Conservation (phyloP, 2,329 filamentous ascomycete species). For the Pseudogymnoascus sp. region DNA sequence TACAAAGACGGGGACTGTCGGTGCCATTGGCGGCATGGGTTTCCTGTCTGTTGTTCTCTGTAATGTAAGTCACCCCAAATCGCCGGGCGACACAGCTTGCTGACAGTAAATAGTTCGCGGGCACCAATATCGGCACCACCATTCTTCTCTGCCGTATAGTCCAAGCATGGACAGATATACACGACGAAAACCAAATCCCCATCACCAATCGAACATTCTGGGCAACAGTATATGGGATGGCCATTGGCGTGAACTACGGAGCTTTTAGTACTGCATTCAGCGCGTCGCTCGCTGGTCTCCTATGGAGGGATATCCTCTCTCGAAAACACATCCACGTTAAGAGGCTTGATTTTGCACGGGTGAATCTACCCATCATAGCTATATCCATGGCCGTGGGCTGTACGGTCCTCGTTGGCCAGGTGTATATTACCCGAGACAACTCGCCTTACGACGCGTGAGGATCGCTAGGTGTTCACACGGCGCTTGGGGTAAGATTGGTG, state of each 20-base stretch:
- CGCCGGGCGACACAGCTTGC: neutral
- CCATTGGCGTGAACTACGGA: conserved; percentile 66
- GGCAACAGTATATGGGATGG: conserved; percentile 69
- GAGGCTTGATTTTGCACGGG: conserved; percentile 56
- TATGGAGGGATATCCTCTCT: conserved; percentile 64
- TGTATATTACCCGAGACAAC: conserved; percentile 48
- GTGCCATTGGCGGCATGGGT: conserved; percentile 63
- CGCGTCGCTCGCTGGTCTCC: conserved; percentile 60
- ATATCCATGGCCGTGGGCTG: conserved; percentile 60
- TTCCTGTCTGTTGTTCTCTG: conserved; percentile 64
- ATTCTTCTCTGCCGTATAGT: conserved; percentile 65
- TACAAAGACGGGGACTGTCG: conserved; percentile 58
- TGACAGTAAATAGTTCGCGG: conserved; percentile 51
- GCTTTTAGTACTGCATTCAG: conserved; percentile 67
- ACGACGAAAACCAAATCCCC: conserved; percentile 35
- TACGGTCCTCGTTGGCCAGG: conserved; percentile 52
- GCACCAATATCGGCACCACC: conserved; percentile 69
- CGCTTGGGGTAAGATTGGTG: neutral
- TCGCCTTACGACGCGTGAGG: conserved; percentile 22
- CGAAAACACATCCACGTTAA: conserved; percentile 61
- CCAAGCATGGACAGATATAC: conserved; percentile 59
- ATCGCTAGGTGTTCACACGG: neutral
- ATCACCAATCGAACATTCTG: conserved; percentile 62
- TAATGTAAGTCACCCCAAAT: conserved; percentile 48
- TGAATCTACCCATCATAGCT: conserved; percentile 64